Evolutionary conservation across 2,329 filamentous ascomycete genomes (phyloP).

Genomic region (Pseudopyricularia javanii): DNA sequence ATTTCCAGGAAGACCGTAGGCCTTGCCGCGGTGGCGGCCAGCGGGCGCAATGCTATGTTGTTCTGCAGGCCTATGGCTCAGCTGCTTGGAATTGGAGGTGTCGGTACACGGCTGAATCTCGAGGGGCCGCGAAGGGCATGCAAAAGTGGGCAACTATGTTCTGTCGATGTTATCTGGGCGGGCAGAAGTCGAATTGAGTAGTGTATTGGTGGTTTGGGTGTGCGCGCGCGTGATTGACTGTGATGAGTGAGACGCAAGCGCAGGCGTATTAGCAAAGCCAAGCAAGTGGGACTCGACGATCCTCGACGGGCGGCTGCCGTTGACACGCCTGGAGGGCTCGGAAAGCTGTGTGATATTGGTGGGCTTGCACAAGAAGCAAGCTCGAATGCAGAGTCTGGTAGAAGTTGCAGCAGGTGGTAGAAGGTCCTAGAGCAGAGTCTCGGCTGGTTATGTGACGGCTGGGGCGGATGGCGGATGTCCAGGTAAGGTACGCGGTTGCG

Average conservation of each 20-base stretch:
- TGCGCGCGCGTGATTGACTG: background rate
- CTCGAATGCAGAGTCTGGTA: background rate
- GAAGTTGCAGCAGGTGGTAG: too few relatives aligned
- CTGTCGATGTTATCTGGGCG: background rate
- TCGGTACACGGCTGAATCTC: background rate
- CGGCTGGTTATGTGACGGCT: too few relatives aligned
- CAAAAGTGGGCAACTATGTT: background rate
- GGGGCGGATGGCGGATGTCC: too few relatives aligned
- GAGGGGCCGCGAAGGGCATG: background rate
- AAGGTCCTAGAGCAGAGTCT: too few relatives aligned
- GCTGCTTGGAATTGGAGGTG: background rate
- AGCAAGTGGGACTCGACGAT: background rate
- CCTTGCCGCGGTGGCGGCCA: background rate
- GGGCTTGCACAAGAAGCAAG: background rate
- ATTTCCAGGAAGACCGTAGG: background rate
- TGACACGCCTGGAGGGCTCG: background rate
- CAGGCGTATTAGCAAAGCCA: background rate
- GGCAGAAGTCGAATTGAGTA: background rate
- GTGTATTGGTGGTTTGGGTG: background rate
- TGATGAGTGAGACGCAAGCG: background rate
- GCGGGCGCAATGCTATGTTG: background rate
- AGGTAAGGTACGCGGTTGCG: too few relatives aligned
- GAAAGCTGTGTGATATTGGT: background rate
- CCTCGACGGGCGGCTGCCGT: background rate
- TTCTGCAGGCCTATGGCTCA: background rate